phyloP scores from a whole-genome alignment of 1,284 basidiomycete genomes.

The Tausonia pullulans region DNA sequence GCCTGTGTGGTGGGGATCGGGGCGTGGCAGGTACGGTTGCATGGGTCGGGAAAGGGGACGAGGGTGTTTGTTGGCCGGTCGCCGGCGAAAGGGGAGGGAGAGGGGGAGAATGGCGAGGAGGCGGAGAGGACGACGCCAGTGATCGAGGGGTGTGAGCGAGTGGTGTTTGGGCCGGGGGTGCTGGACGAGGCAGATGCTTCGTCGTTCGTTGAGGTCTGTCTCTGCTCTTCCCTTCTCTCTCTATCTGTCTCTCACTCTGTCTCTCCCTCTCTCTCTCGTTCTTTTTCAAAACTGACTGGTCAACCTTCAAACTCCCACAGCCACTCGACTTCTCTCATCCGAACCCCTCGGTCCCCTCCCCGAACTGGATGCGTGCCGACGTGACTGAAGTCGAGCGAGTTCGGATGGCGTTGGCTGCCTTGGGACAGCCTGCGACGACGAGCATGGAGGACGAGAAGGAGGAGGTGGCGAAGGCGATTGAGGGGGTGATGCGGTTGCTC shows the following conservation, averaged over 20 bases:
- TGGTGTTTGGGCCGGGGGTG: constrained; percentile 5
- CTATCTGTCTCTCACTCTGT: too few relatives aligned
- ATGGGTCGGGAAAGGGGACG: neutral
- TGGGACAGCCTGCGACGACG: too few relatives aligned
- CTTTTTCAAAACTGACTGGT: too few relatives aligned
- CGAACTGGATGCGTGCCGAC: neutral
- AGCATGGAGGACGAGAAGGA: too few relatives aligned
- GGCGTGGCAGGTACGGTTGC: constrained; percentile 10
- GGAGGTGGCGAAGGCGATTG: too few relatives aligned
- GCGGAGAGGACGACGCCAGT: constrained; percentile 1
- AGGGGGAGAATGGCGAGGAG: neutral
- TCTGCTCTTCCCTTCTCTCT: neutral
- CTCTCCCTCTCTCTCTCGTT: neutral
- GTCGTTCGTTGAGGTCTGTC: neutral
- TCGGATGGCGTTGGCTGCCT: too few relatives aligned
- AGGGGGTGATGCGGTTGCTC: too few relatives aligned
- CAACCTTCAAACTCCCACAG: too few relatives aligned
- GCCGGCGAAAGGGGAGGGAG: too few relatives aligned
- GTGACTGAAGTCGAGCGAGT: too few relatives aligned
- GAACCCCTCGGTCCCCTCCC: constrained; percentile 11
- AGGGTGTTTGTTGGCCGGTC: neutral
- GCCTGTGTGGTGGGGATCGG: neutral
- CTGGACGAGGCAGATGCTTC: neutral
- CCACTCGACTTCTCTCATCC: constrained; percentile 15
- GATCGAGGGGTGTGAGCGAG: constrained; percentile 1